Conservation (phyloP, 2,329 filamentous ascomycete species). For the Clarireedia sp. region DNA sequence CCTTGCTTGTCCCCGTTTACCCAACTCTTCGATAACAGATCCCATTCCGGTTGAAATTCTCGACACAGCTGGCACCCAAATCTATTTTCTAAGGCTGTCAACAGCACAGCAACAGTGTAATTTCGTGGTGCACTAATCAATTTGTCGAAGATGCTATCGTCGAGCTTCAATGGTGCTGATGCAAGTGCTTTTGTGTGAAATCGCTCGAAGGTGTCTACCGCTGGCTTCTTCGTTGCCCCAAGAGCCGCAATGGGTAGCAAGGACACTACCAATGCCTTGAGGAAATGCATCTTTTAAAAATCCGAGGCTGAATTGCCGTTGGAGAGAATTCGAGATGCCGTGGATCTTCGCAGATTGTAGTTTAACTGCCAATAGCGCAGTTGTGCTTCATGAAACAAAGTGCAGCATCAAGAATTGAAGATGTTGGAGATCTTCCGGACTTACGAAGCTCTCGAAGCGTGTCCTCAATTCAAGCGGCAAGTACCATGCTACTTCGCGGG, state of each 20-base stretch:
- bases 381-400: neutral
- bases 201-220: slow-evolving; percentile 58
- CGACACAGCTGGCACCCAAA: slow-evolving; percentile 82
- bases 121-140: slow-evolving; percentile 73
- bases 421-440: neutral
- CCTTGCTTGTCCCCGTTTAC: slow-evolving; percentile 70
- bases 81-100: slow-evolving; percentile 77
- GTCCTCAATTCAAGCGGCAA: slow-evolving; percentile 10
- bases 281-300: slow-evolving; percentile 57
- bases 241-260: slow-evolving; percentile 53
- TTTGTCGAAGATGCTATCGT: slow-evolving; percentile 66
- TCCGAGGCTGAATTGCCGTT: slow-evolving; percentile 9
- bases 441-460: slow-evolving; percentile 9
- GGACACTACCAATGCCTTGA: slow-evolving; percentile 54
- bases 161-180: slow-evolving; percentile 65
- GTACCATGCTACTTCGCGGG: slow-evolving; percentile 6
- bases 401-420: slow-evolving; percentile 1
- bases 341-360: neutral
- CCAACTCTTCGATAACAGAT: slow-evolving; percentile 81
- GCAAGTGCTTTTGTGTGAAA: slow-evolving; percentile 62
- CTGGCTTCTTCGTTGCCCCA: slow-evolving; percentile 53
- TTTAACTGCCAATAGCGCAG: neutral
- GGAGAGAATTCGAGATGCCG: neutral
- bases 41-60: slow-evolving; percentile 93
- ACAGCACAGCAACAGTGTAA: slow-evolving; percentile 71